Percentiles rank a stretch among this genome's conserved stretches.
phyloP scores from a whole-genome alignment of 306 rosid genomes.

The Cyamopsis tetragonoloba region DNA sequence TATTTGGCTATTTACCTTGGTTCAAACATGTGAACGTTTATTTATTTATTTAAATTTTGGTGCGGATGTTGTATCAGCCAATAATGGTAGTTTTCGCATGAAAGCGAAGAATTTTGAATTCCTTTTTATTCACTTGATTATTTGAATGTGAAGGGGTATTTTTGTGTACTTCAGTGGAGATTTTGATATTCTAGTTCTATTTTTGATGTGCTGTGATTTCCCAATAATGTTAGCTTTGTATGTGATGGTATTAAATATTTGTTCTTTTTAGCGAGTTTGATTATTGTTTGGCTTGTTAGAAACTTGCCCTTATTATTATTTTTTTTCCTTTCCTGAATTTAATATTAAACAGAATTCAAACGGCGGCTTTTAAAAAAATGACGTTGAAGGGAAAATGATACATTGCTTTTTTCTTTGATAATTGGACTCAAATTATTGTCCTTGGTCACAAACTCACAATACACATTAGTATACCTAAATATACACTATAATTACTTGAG shows the following conservation, averaged over 20 bases:
- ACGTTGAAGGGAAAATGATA: no score
- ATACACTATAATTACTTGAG: no score
- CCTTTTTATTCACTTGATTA: background rate
- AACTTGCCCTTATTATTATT: no score
- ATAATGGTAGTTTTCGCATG: slow-evolving; percentile 5
- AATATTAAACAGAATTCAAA: no score
- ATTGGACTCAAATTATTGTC: no score
- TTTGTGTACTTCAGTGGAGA: background rate
- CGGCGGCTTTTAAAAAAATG: no score
- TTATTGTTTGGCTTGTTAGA: no score
- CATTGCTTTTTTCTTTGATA: no score
- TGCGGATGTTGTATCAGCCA: slow-evolving; percentile 6
- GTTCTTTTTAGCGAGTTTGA: background rate
- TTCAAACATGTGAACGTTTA: background rate
- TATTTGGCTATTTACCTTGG: background rate
- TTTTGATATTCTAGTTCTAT: background rate
- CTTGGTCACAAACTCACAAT: no score
- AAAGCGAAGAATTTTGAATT: background rate
- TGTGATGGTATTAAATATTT: background rate
- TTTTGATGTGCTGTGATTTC: no score
- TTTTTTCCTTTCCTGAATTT: no score
- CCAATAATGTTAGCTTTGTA: background rate
- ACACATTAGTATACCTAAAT: no score
- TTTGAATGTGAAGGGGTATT: background rate
- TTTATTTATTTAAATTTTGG: background rate